Evolutionary conservation across 2,329 filamentous ascomycete genomes (phyloP), one percentile per base, ranked within the genome.

Genomic region (Sphaerulina populicola): DNA sequence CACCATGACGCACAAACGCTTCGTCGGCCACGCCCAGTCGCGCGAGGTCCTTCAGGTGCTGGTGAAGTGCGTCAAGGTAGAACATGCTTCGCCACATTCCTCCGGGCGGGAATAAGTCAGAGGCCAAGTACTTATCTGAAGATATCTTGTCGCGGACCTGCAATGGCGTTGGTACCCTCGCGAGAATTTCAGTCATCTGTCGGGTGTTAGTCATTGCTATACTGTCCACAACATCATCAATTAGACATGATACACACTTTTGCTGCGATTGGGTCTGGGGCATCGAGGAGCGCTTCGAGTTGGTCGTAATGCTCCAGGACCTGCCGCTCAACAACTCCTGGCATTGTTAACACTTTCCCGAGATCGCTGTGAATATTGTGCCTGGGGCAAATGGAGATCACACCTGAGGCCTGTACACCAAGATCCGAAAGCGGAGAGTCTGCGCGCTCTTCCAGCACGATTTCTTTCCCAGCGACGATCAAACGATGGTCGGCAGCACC

Each of bases 241-340:
- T 12, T 41, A 10, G 9, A 9, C 10, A 12, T 23, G 35, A 44
- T 27, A 47, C 49, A 43, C 35, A 59, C 57, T 45, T 56, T 51
- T 9, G 53, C 27, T 30, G 61, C 62, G 27, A 62, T 90, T 82
- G 40, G 86, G 79, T 70, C 90, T 78, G 59, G 49, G 5, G 56
- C 60, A 57, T 82, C 81, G 48, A 97, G 75, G 62, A 91, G 85
- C 39, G 81, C 78, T 76, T 93, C 95, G 21, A 98, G 71, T 54
- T 91, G 82, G 48, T 87, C 78, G 62, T 95, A 94, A 66, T 94
- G 86, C 51, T 82, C 77, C 59, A 93, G 72, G 18, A 97, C 82
- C 60, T 91, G 86, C 10, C 80, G 76, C 64, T 97, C 88, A 2
- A 97, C 75, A 1, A 77, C 73, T 63, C 55, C 72, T 48, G 56